phyloP scores from a whole-genome alignment of 139 green algal genomes.

The Coelastrella sp. region DNA sequence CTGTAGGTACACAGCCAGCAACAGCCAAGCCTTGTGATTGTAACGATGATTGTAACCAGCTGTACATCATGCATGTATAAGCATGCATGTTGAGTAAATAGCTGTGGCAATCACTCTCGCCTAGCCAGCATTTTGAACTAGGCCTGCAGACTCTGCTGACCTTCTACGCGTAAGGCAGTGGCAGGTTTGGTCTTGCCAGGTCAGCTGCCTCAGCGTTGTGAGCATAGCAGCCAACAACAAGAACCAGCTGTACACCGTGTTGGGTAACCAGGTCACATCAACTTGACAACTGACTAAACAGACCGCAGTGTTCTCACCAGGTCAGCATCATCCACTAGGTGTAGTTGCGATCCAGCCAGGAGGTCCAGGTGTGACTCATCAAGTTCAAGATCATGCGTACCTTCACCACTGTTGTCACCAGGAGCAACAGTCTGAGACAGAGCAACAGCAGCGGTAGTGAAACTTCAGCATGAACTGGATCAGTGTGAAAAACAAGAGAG shows the following conservation, averaged over 20 bases:
- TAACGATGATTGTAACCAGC: no score
- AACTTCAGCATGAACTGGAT: no score
- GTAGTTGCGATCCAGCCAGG: conserved; percentile 2
- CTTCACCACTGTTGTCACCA: background rate
- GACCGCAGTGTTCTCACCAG: background rate
- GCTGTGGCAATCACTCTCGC: background rate
- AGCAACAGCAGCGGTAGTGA: background rate
- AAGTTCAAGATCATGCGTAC: conserved; percentile 6
- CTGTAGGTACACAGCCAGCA: no score
- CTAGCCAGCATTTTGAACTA: conserved; percentile 12
- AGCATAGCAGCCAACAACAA: background rate
- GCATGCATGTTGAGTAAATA: no score
- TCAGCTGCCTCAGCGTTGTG: background rate
- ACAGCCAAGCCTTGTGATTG: no score
- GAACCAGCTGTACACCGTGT: no score
- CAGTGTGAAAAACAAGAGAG: no score
- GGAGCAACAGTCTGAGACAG: background rate
- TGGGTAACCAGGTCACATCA: no score
- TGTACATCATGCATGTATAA: no score
- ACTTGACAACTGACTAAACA: no score
- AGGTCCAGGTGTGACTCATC: conserved; percentile 29
- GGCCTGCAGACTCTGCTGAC: background rate
- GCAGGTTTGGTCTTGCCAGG: background rate
- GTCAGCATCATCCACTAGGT: conserved; percentile 17
- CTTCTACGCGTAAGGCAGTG: no score